Percentiles rank a stretch among this genome's conserved stretches.
These are phyloP conservation scores for Aaosphaeria pasadenensis DNA, from an alignment of 2,329 filamentous ascomycete genomes.

Conservation along the genomic window DNA sequence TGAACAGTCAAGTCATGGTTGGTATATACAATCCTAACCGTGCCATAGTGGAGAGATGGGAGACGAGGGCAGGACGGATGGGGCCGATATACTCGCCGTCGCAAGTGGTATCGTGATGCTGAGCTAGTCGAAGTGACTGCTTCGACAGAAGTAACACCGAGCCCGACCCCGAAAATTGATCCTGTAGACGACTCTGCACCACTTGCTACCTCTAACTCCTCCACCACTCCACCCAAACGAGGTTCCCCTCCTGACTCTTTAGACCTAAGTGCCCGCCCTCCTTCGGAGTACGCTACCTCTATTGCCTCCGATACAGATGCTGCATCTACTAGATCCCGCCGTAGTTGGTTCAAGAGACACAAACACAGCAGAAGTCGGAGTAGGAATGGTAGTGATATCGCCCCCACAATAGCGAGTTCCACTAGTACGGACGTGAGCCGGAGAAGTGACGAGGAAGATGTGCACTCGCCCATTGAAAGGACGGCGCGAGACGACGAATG, in stretches of 20 bases:
- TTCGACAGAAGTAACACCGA: conserved; percentile 43
- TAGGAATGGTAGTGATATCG: conserved; percentile 22
- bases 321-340: conserved; percentile 29
- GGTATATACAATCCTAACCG: conserved; percentile 8
- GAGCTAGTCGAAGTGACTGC: conserved; percentile 77
- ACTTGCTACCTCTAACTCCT: conserved; percentile 12
- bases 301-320: conserved; percentile 26
- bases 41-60: conserved; percentile 77
- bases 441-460: conserved; percentile 46
- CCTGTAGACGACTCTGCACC: conserved; percentile 25
- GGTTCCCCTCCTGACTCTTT: conserved; percentile 20
- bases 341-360: conserved; percentile 38
- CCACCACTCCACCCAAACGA: conserved; percentile 5
- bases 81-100: conserved; percentile 86
- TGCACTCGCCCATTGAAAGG: conserved; percentile 49
- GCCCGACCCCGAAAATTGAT: conserved; percentile 38
- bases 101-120: conserved; percentile 96
- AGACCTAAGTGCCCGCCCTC: conserved; percentile 6
- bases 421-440: conserved; percentile 27
- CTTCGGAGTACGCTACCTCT: conserved; percentile 21
- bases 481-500: conserved; percentile 58
- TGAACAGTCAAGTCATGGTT: too few relatives aligned
- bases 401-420: conserved; percentile 24
- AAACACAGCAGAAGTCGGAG: conserved; percentile 17
- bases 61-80: conserved; percentile 83